A percentile compares a stretch with the other conserved stretches of the same genome.
Conservation (phyloP, 164 flowering plant genomes). For the Sedum album region DNA sequence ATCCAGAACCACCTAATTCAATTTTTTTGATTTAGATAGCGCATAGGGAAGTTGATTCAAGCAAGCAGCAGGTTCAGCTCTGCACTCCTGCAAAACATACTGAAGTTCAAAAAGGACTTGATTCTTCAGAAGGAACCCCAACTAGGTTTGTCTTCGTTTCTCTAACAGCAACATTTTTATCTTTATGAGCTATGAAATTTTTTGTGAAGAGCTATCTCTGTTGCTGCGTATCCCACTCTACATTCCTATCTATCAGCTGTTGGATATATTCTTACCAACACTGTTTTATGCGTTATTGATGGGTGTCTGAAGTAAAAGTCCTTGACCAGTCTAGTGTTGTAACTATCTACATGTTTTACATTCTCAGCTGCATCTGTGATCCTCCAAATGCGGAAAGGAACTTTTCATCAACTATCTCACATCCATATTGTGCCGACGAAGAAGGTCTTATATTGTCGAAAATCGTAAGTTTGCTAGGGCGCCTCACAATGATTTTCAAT, state of each 20-base stretch:
- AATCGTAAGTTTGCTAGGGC: neutral
- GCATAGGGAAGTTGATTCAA: neutral
- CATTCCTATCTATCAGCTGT: neutral
- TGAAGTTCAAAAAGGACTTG: neutral
- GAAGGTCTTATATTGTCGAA: neutral
- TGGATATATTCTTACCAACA: neutral
- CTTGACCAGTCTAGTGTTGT: neutral
- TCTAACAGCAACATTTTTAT: neutral
- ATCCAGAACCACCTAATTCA: neutral
- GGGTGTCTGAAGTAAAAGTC: neutral
- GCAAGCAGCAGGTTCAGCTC: neutral
- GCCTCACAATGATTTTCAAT: conserved; percentile 27
- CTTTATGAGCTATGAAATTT: neutral
- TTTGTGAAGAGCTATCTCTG: neutral
- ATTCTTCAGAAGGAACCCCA: neutral
- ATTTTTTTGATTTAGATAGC: neutral
- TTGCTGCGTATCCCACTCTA: neutral
- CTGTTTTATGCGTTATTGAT: neutral
- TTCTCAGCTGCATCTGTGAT: conserved; percentile 24
- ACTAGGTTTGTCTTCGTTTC: neutral
- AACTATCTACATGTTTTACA: neutral
- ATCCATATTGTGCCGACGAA: conserved; percentile 8
- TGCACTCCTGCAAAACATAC: neutral
- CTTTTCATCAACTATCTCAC: conserved; percentile 7
- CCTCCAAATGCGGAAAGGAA: conserved; percentile 16